Evolutionary conservation across 2,329 filamentous ascomycete genomes (phyloP), one percentile per base, ranked within the genome.

Genomic region (Seiridium cupressi): DNA sequence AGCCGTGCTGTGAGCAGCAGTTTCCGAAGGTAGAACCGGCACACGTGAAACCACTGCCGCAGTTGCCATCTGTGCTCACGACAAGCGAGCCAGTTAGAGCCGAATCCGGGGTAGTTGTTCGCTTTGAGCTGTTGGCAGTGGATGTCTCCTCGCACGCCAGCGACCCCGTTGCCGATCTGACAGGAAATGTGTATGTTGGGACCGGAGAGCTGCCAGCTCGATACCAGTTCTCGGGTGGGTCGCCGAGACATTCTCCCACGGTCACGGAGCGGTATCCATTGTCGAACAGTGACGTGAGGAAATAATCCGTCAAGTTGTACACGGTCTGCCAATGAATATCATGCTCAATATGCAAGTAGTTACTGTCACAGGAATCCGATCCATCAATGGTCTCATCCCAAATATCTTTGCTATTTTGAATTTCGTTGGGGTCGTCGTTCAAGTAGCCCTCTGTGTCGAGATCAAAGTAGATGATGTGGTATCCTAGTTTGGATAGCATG

Each of bases 201-300:
- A 71, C 66, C 11, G 57, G 1, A 42, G 65, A 65, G 38, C 65
- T 66, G 26, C 70, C 71, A 38, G 68, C 65, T 42, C 83, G 80
- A 69, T 86, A 86, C 84, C 83, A 86, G 66, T 80, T 77, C 54
- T 72, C 74, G 3, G 66, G 63, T 13, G 81, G 72, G 63, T 86
- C 82, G 13, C 79, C 76, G 11, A 86, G 73, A 65, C 84, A 86
- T 64, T 84, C 76, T 3, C 83, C 84, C 4, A 85, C 80, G 3
- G 83, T 83, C 42, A 85, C 83, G 58, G 77, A 77, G 49, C 67
- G 66, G 61, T 76, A 79, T 1, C 81, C 81, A 40, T 76, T 71
- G 4, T 65, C 64, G 55, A 74, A 73, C 10, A 84, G 73, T 32
- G 73, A 73, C 26, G 69, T 66, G 35, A 81, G 68, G 57, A 81